Percentiles rank a stretch among this genome's conserved stretches.
These are phyloP conservation scores for Erysimum cheiri DNA, from an alignment of 441 rosid genomes.

Conservation along the genomic window DNA sequence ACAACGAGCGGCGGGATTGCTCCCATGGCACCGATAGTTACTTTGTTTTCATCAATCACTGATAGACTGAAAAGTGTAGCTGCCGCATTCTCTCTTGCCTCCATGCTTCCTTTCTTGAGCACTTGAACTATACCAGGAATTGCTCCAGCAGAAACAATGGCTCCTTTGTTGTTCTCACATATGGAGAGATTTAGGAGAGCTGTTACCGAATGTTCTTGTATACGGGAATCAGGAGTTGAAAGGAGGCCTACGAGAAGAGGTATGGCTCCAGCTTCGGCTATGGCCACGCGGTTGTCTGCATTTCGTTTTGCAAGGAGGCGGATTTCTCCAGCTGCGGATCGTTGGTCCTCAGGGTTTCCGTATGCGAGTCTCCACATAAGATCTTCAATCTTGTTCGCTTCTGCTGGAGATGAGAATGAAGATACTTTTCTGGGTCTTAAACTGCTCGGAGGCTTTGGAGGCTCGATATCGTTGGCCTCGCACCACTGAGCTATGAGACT, in stretches of 20 bases:
- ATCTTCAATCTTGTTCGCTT: conserved; percentile 64
- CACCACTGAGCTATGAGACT: conserved; percentile 98
- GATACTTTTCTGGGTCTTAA: conserved; percentile 65
- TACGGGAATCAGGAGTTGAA: conserved; percentile 77
- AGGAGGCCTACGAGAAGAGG: conserved; percentile 86
- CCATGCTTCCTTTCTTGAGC: conserved; percentile 96
- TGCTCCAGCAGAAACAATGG: conserved; percentile 80
- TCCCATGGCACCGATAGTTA: conserved; percentile 79
- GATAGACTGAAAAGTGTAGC: conserved; percentile 97
- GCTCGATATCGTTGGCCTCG: conserved; percentile 84
- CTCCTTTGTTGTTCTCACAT: conserved; percentile 89
- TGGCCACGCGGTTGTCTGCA: conserved; percentile 90
- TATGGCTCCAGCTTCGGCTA: conserved; percentile 97
- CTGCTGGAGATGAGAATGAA: conserved; percentile 71
- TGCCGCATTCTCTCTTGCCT: conserved; percentile 97
- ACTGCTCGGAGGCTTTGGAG: conserved; percentile 81
- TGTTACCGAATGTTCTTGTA: conserved; percentile 93
- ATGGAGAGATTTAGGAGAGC: conserved; percentile 95
- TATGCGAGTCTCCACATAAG: conserved; percentile 81
- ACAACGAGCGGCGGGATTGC: conserved; percentile 89
- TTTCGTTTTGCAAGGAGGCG: conserved; percentile 95
- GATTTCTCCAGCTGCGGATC: conserved; percentile 85
- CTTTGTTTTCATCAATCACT: conserved; percentile 86
- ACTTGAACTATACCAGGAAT: conserved; percentile 91
- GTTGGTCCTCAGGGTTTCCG: conserved; percentile 74